Evolutionary conservation across 129 eudicot genomes (phyloP).

Genomic region (Flaveria sonorensis): DNA sequence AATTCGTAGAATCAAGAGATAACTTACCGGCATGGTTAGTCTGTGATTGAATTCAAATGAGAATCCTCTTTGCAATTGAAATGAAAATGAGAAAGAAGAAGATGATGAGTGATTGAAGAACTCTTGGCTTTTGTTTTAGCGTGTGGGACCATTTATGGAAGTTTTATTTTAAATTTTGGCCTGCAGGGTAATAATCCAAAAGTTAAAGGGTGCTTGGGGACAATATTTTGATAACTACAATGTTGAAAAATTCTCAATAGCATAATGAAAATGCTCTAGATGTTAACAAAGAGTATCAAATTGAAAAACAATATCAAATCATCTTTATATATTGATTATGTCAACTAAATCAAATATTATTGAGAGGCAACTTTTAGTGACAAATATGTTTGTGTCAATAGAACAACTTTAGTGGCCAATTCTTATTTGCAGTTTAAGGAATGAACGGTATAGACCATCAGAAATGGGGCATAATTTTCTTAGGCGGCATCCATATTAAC

Average conservation of each 20-base stretch:
- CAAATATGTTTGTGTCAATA: not conserved
- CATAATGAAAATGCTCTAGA: constrained; percentile 12
- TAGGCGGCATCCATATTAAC: no score
- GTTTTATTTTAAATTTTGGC: constrained; percentile 19
- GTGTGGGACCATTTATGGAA: constrained; percentile 42
- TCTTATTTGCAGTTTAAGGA: no score
- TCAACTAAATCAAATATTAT: not conserved
- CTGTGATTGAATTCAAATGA: constrained; percentile 30
- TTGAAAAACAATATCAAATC: not conserved
- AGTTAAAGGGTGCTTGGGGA: constrained; percentile 27
- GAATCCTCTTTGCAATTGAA: not conserved
- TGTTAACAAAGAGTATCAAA: not conserved
- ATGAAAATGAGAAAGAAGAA: constrained; percentile 7
- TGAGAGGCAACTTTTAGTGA: not conserved
- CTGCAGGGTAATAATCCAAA: constrained; percentile 44
- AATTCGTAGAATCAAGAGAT: not conserved
- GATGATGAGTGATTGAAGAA: constrained; percentile 14
- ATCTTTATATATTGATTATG: not conserved
- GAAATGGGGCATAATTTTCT: no score
- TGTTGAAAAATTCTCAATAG: not conserved
- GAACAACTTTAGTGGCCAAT: not conserved
- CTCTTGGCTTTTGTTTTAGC: constrained; percentile 28
- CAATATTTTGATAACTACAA: constrained; percentile 33
- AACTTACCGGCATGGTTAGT: constrained; percentile 61
- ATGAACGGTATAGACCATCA: no score